Conservation (phyloP, 306 rosid genomes). For the Castanopsis chinensis region DNA sequence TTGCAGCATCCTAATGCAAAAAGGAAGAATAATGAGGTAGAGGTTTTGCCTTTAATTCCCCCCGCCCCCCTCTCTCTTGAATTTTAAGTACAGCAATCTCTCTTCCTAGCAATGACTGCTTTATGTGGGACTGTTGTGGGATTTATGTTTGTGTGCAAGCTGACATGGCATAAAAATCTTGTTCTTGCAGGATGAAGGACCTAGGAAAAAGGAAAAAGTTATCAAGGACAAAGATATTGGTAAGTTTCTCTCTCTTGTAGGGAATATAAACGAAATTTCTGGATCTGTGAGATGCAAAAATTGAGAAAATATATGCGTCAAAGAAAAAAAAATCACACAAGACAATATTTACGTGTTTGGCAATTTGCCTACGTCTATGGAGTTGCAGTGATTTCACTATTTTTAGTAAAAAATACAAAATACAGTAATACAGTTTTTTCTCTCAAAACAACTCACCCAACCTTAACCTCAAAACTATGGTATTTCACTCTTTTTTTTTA, state of each 20-base stretch:
- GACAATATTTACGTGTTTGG: no score
- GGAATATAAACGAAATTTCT: no score
- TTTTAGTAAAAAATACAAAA: no score
- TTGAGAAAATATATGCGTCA: no score
- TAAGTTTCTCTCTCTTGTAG: slow-evolving; percentile 3
- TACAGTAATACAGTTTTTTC: no score
- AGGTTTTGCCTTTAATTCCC: background rate
- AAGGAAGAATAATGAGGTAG: slow-evolving; percentile 59
- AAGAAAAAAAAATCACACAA: no score
- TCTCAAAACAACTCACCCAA: no score
- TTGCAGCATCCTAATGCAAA: slow-evolving; percentile 48
- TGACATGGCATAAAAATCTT: slow-evolving; percentile 6
- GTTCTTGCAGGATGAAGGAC: slow-evolving; percentile 2
- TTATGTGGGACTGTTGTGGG: slow-evolving; percentile 21
- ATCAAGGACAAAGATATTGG: slow-evolving; percentile 36
- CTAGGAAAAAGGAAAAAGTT: slow-evolving; percentile 34
- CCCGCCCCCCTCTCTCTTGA: slow-evolving; percentile 4
- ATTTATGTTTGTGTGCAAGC: background rate
- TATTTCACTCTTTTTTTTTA: no score
- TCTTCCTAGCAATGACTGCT: slow-evolving; percentile 19
- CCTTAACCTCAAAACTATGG: no score
- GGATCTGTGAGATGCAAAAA: no score
- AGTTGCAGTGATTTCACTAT: no score
- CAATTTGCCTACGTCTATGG: no score
- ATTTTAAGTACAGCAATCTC: slow-evolving; percentile 7